Conservation (phyloP, 768 basidiomycete species). For the Coprinellus micaceus region DNA sequence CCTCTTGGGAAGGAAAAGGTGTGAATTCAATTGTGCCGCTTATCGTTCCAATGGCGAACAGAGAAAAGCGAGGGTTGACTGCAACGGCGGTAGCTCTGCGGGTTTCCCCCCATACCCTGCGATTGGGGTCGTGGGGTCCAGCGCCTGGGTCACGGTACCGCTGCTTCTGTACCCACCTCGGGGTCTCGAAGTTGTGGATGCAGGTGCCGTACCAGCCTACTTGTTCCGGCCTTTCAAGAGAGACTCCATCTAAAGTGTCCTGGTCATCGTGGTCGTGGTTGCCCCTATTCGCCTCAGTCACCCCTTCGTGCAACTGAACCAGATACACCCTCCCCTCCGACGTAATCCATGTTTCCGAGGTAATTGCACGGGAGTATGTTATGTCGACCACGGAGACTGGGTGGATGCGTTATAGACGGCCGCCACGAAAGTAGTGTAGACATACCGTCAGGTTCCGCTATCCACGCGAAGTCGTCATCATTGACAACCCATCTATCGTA, state of each 20-base stretch:
- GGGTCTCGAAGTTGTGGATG: slow-evolving; percentile 69
- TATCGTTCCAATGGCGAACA: slow-evolving; percentile 75
- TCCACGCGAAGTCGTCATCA: slow-evolving; percentile 67
- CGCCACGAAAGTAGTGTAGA: neutral
- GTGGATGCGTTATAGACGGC: neutral
- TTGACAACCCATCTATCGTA: slow-evolving; percentile 73
- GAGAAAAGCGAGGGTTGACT: slow-evolving; percentile 76
- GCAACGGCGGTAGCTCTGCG: slow-evolving; percentile 61
- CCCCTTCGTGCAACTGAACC: slow-evolving; percentile 54
- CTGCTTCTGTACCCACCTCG: slow-evolving; percentile 78
- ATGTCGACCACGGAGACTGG: slow-evolving; percentile 67
- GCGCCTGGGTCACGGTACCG: slow-evolving; percentile 51
- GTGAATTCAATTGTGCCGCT: slow-evolving; percentile 66
- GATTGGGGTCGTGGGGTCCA: slow-evolving; percentile 16
- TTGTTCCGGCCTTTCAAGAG: slow-evolving; percentile 19
- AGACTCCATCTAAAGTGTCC: slow-evolving; percentile 7
- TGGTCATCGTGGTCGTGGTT: too few relatives aligned
- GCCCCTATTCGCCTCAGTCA: neutral
- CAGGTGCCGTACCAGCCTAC: slow-evolving; percentile 73
- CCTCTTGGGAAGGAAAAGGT: slow-evolving; percentile 63
- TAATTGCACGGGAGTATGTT: slow-evolving; percentile 50
- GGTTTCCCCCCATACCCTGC: slow-evolving; percentile 56
- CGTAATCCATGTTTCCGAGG: slow-evolving; percentile 79
- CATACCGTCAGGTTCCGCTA: slow-evolving; percentile 70
- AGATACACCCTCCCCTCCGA: slow-evolving; percentile 83